Evolutionary conservation across 148 eudicot genomes (phyloP), one percentile per base, ranked within the genome.

Genomic region (Persicaria tinctoria): DNA sequence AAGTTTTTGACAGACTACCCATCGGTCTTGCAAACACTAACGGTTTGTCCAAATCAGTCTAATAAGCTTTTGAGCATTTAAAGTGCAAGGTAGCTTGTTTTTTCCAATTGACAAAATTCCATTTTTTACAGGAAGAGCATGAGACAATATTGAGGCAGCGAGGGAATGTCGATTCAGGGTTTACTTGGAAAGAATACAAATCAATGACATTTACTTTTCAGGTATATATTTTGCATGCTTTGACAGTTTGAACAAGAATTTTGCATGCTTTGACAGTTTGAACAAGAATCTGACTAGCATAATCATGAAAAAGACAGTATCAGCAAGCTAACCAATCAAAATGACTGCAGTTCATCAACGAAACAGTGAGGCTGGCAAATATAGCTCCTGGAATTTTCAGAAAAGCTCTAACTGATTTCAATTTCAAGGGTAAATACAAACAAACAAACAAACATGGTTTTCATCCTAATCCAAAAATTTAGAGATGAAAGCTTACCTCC

Each of bases 341-440:
- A 10, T 8, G 13, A 47, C 46, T 84, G 86, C 89, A 95, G 98
- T 47, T 92, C 60, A 95, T 95, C 81, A 92, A 95, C 76, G 98
- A 95, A 82, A 92, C 98, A 76, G 89, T 89, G 68, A 86, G 98
- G 84, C 77, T 95, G 80, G 92, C 97, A 80, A 92, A 95, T 78
- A 95, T 95, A 71, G 97, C 86, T 73, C 96, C 97, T 12, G 93
- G 83, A 57, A 90, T 95, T 56, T 95, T 95, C 85, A 86, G 98
- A 76, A 89, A 92, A 87, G 85, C 97, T 20, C 77, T 89, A 48
- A 82, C 44, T 78, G 96, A 95, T 55, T 72, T 87, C 82, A 79
- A 88, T 68, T 92, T 77, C 73, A 87, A 86, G 64, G 97, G 97
- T 94, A 84, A n/a, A 2, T 68, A 32, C 48, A 6, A 38, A 68